Conservation (phyloP, 2,329 filamentous ascomycete species). For the Aspergillus amoenus region DNA sequence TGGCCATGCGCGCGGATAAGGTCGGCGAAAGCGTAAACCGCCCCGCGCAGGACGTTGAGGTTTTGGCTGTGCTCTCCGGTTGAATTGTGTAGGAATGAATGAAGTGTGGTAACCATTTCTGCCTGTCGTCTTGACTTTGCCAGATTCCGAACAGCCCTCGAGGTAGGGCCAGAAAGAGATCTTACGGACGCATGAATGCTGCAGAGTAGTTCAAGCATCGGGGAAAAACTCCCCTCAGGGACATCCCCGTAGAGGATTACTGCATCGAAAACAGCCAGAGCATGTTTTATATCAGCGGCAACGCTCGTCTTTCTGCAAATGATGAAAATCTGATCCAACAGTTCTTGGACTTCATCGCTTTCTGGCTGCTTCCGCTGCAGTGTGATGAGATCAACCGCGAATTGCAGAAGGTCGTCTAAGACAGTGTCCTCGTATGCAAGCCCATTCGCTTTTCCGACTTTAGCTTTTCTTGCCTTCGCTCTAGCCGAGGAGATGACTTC, state of each 20-base stretch:
- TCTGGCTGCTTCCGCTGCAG: conserved; percentile 40
- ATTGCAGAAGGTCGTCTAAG: conserved; percentile 41
- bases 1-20: conserved; percentile 41
- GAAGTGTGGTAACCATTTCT: conserved; percentile 40
- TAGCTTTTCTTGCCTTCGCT: conserved; percentile 39
- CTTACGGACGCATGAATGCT: conserved; percentile 47
- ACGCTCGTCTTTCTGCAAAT: conserved; percentile 43
- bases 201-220: conserved; percentile 43
- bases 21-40: conserved; percentile 42
- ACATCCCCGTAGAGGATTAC: conserved; percentile 42
- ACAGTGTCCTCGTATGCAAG: conserved; percentile 35
- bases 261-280: conserved; percentile 42
- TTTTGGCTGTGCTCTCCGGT: conserved; percentile 37
- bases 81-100: conserved; percentile 36
- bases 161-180: conserved; percentile 43
- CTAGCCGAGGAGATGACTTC: conserved; percentile 36
- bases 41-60: conserved; percentile 41
- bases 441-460: conserved; percentile 31
- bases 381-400: conserved; percentile 43
- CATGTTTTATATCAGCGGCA: conserved; percentile 43
- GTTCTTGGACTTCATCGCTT: conserved; percentile 35
- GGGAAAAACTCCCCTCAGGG: conserved; percentile 37
- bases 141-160: conserved; percentile 42
- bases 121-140: conserved; percentile 39
- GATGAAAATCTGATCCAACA: conserved; percentile 39